These are phyloP conservation scores for Trichoderma sp. DNA, from an alignment of 2,329 filamentous ascomycete species.

Conservation along the genomic window DNA sequence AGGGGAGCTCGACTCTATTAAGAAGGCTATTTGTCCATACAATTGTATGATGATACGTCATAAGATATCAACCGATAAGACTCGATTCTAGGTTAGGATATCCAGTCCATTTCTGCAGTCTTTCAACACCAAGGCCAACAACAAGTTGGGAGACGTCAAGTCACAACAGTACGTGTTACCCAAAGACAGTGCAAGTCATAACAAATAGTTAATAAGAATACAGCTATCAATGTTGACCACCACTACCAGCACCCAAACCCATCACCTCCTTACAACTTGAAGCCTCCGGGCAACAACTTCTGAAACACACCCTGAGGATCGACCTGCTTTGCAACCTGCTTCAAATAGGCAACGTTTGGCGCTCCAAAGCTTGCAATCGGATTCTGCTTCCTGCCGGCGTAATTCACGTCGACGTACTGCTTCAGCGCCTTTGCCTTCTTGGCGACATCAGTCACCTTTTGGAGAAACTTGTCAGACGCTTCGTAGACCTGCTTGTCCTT, in stretches of 20 bases:
- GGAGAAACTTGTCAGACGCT: not conserved
- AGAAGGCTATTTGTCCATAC: too few relatives aligned
- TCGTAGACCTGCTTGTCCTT: not conserved
- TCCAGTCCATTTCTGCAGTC: too few relatives aligned
- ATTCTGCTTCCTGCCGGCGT: conserved; percentile 15
- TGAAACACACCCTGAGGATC: conserved; percentile 27
- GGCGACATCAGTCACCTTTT: not conserved
- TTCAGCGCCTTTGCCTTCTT: conserved; percentile 10
- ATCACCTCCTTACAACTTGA: not conserved
- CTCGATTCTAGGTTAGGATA: too few relatives aligned
- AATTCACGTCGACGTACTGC: conserved; percentile 21
- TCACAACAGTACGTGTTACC: too few relatives aligned
- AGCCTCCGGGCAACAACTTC: conserved; percentile 6
- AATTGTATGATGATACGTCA: too few relatives aligned
- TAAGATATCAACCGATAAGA: too few relatives aligned
- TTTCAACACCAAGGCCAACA: too few relatives aligned
- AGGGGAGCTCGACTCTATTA: not conserved
- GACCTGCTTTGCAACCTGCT: conserved; percentile 6
- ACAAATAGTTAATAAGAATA: not conserved
- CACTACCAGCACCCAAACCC: not conserved
- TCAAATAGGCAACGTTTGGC: conserved; percentile 1
- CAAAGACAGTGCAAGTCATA: too few relatives aligned
- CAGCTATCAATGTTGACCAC: not conserved
- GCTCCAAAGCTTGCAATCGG: conserved; percentile 13
- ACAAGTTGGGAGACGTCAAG: too few relatives aligned